Percentiles rank a stretch among this genome's conserved stretches.
phyloP scores from a whole-genome alignment of 768 basidiomycete species.

The Lentinula lateritia region DNA sequence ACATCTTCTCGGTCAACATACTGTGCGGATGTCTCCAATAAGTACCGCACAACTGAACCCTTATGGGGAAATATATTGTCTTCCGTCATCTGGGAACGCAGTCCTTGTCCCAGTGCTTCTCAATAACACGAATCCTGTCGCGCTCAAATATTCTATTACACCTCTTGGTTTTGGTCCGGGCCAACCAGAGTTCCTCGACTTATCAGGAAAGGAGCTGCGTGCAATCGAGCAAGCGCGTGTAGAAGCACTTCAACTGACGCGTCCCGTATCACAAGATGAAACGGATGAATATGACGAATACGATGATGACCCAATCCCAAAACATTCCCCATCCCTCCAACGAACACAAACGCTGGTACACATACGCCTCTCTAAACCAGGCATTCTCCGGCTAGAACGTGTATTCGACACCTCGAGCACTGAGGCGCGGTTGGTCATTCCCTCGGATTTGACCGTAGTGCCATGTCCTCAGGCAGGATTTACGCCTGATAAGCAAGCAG shows the following conservation, averaged over 20 bases:
- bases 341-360: slow-evolving; percentile 71
- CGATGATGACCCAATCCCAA: slow-evolving; percentile 45
- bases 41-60: slow-evolving; percentile 91
- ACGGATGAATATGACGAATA: slow-evolving; percentile 61
- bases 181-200: slow-evolving; percentile 45
- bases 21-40: slow-evolving; percentile 88
- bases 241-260: slow-evolving; percentile 42
- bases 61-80: slow-evolving; percentile 65
- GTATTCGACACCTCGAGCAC: slow-evolving; percentile 66
- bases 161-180: slow-evolving; percentile 49
- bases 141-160: slow-evolving; percentile 67
- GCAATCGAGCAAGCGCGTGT: slow-evolving; percentile 56
- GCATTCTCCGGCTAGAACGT: slow-evolving; percentile 67
- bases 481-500: slow-evolving; percentile 31
- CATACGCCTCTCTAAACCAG: slow-evolving; percentile 68
- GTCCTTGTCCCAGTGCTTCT: slow-evolving; percentile 79
- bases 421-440: slow-evolving; percentile 65
- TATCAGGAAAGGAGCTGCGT: slow-evolving; percentile 61
- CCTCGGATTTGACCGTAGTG: slow-evolving; percentile 63
- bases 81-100: slow-evolving; percentile 44
- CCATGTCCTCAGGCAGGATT: slow-evolving; percentile 82
- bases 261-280: slow-evolving; percentile 29
- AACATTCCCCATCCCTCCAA: slow-evolving; percentile 46
- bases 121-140: slow-evolving; percentile 80
- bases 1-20: slow-evolving; percentile 81